Evolutionary conservation across 768 basidiomycete genomes (phyloP).

Genomic region (Macrolepiota albuminosa): DNA sequence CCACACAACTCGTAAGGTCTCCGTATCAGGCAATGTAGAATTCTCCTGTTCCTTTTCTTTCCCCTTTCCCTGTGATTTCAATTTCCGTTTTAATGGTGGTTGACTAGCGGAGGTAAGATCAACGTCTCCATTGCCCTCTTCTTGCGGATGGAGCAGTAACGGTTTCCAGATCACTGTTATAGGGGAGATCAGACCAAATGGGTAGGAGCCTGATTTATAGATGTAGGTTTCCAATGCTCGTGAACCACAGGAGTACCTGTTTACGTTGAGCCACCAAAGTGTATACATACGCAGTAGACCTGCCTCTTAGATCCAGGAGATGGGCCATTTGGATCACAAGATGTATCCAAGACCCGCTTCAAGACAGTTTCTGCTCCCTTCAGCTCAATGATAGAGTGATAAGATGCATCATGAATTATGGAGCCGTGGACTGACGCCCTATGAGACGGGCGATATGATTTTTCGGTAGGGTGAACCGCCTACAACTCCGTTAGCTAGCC

Average conservation of each 20-base stretch:
- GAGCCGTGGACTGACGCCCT: slow-evolving; percentile 81
- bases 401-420: slow-evolving; percentile 89
- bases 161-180: slow-evolving; percentile 73
- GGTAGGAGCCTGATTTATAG: slow-evolving; percentile 62
- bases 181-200: slow-evolving; percentile 67
- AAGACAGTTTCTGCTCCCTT: slow-evolving; percentile 58
- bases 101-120: slow-evolving; percentile 5
- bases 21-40: slow-evolving; percentile 10
- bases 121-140: neutral
- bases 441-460: slow-evolving; percentile 87
- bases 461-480: slow-evolving; percentile 87
- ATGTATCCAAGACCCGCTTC: slow-evolving; percentile 42
- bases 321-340: slow-evolving; percentile 62
- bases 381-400: slow-evolving; percentile 72
- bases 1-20: slow-evolving; percentile 53
- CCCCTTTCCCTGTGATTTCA: slow-evolving; percentile 25
- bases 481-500: slow-evolving; percentile 22
- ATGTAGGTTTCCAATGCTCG: slow-evolving; percentile 63
- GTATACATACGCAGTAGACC: neutral
- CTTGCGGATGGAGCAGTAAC: neutral
- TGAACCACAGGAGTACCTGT: slow-evolving; percentile 62
- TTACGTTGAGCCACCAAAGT: neutral
- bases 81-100: slow-evolving; percentile 10
- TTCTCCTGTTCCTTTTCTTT: slow-evolving; percentile 29
- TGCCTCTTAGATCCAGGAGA: slow-evolving; percentile 62